phyloP scores from a whole-genome alignment of 495 filamentous ascomycete genomes.

The Tuber indicum region DNA sequence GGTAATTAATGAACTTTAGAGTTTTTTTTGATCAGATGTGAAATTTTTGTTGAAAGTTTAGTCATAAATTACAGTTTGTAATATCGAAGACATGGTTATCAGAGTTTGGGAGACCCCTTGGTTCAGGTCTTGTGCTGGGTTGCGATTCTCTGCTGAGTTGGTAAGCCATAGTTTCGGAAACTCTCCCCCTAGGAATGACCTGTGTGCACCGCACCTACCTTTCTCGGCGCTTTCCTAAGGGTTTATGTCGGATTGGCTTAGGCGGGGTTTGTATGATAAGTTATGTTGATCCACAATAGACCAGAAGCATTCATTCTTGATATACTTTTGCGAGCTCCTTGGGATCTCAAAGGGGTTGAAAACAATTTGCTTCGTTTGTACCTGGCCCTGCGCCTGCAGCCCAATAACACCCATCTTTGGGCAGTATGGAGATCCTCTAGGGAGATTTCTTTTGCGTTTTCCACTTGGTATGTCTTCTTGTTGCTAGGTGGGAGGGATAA shows the following conservation, averaged over 20 bases:
- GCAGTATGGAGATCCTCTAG: too few species aligned
- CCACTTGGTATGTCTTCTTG: background rate
- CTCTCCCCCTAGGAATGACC: background rate
- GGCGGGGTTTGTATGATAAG: background rate
- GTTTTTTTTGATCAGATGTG: too few species aligned
- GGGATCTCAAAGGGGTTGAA: too few species aligned
- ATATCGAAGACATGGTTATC: too few species aligned
- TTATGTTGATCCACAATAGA: background rate
- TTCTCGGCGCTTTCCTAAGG: background rate
- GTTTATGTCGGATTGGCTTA: background rate
- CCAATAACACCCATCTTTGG: too few species aligned
- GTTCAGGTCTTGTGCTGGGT: background rate
- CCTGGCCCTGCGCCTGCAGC: too few species aligned
- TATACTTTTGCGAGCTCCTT: background rate
- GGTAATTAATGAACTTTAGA: too few species aligned
- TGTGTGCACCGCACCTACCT: background rate
- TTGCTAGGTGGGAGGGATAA: too few species aligned
- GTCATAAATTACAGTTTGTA: too few species aligned
- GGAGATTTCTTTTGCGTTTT: background rate
- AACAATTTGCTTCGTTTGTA: too few species aligned
- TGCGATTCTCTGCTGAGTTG: background rate
- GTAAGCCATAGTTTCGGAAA: background rate
- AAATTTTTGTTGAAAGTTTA: too few species aligned
- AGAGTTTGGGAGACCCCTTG: background rate
- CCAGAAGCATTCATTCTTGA: background rate